Percentiles rank a stretch among this genome's conserved stretches.
These are phyloP conservation scores for Globisporangium radiosum DNA, from an alignment of 352 stramenopile genomes.

Conservation along the genomic window DNA sequence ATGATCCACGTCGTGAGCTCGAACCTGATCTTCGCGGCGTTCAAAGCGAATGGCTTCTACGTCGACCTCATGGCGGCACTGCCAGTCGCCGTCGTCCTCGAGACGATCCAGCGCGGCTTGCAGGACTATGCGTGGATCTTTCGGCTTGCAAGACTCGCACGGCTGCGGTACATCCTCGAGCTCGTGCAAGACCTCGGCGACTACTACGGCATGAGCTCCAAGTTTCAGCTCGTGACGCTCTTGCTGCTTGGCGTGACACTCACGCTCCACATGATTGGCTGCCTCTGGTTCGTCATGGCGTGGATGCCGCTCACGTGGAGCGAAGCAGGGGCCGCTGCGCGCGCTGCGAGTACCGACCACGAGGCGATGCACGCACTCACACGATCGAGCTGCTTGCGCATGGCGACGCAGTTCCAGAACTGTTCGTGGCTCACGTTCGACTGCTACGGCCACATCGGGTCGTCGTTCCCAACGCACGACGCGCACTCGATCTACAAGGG, in stretches of 20 bases:
- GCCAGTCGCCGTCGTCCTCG: constrained; percentile 38
- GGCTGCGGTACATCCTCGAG: constrained; percentile 30
- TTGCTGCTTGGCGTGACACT: constrained; percentile 46
- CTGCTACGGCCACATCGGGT: constrained; percentile 57
- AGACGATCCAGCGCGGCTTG: constrained; percentile 20
- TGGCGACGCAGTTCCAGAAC: constrained; percentile 47
- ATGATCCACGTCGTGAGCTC: constrained; percentile 52
- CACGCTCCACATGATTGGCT: constrained; percentile 55
- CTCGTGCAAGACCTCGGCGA: constrained; percentile 50
- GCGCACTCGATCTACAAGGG: constrained; percentile 28
- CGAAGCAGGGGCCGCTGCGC: background rate
- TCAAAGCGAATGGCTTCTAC: constrained; percentile 52
- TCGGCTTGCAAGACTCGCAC: constrained; percentile 38
- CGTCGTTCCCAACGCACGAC: constrained; percentile 40
- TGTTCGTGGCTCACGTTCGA: constrained; percentile 70
- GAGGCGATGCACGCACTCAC: constrained; percentile 6
- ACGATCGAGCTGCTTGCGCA: constrained; percentile 34
- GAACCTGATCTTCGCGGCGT: constrained; percentile 47
- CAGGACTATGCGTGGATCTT: constrained; percentile 36
- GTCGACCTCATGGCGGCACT: constrained; percentile 41
- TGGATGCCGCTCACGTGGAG: constrained; percentile 24
- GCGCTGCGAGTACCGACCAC: too few relatives aligned
- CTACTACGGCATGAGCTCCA: constrained; percentile 57
- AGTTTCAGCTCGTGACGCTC: constrained; percentile 35
- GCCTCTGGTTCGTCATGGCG: constrained; percentile 68